phyloP scores from a whole-genome alignment of 768 basidiomycete genomes.

The Phanerodontia chrysosporium region DNA sequence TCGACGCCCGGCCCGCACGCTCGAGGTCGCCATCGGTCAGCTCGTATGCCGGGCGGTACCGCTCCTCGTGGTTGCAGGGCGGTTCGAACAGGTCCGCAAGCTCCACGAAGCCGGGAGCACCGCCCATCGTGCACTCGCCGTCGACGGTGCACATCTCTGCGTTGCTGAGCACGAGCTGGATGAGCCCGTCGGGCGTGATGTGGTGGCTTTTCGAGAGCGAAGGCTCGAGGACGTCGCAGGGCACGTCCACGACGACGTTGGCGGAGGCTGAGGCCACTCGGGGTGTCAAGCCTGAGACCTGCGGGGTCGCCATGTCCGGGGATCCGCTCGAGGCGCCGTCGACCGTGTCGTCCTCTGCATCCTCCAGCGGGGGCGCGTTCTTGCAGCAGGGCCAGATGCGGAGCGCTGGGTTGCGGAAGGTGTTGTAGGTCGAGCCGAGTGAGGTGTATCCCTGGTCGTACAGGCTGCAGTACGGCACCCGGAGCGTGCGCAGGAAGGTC shows the following conservation, averaged over 20 bases:
- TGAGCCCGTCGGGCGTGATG: conserved; percentile 17
- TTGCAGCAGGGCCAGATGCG: conserved; percentile 25
- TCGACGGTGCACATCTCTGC: conserved; percentile 11
- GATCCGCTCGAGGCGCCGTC: not conserved
- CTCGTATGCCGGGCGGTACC: conserved; percentile 79
- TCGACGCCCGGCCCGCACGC: conserved; percentile 56
- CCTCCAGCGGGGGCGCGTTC: too few species aligned
- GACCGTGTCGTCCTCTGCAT: too few species aligned
- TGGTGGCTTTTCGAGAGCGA: not conserved
- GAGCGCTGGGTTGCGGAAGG: conserved; percentile 87
- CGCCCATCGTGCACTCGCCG: conserved; percentile 5
- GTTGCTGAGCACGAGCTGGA: conserved; percentile 15
- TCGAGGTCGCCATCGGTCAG: conserved; percentile 71
- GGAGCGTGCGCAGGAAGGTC: conserved; percentile 70
- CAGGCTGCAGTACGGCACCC: conserved; percentile 82
- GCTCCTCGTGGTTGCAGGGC: conserved; percentile 19
- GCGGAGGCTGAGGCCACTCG: not conserved
- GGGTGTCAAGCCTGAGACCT: not conserved
- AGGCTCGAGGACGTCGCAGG: not conserved
- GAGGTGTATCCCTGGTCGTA: conserved; percentile 98
- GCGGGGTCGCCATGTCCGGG: not conserved
- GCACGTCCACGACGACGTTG: not conserved
- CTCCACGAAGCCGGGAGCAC: not conserved
- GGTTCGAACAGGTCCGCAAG: conserved; percentile 3
- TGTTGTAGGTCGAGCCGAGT: conserved; percentile 92